Base-by-base conservation (phyloP, 768 basidiomycete genomes). In the Lactarius indigo region DNA sequence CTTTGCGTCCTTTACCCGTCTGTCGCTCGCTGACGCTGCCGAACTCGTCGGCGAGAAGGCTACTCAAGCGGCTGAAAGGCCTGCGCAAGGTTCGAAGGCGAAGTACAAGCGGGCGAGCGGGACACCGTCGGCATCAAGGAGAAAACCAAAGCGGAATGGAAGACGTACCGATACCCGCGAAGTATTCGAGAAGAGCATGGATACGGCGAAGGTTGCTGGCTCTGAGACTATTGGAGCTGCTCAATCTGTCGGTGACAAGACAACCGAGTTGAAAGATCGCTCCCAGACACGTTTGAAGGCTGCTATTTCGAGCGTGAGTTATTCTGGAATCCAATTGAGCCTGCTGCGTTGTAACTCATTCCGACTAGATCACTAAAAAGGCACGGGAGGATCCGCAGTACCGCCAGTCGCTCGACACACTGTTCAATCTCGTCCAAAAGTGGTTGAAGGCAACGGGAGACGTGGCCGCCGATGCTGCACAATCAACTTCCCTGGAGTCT, bases 151-250 rank as follows among this genome's bases (percentile, higher is more conserved):
- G 78, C 82, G 61, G 79, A 83, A 63, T 73, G 74, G 58, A 66
- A 72, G 56, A 72, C 74, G 13, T n/a, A 68, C 78, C 7, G 86
- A 89, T 35, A 65, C 79, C 4, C 83, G 83, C 72, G 80, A 79
- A 8, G 78, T 80, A 31, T 91, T 87, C 73, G 86, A 89, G 75
- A 83, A 84, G 69, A 81, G 85, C 0, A 87, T 91, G 84, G 90
- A 90, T 35, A 82, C 81, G 0, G 78, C 84, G 12, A 90, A 88
- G 73, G 81, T 77, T 13, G 79, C 78, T 0, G 90, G 90, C 9
- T 83, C 82, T 0, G 78, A 78, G 37, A 82, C 80, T 9, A 90
- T 91, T 31, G 69, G 69, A 37, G 55, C 54, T 3, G 59, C 60
- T 4, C 69, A 70, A 33, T 44, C 41, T 28, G 87, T 84, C 4